Conservation (phyloP, 2,329 filamentous ascomycete genomes). For the Aspergillus texensis region DNA sequence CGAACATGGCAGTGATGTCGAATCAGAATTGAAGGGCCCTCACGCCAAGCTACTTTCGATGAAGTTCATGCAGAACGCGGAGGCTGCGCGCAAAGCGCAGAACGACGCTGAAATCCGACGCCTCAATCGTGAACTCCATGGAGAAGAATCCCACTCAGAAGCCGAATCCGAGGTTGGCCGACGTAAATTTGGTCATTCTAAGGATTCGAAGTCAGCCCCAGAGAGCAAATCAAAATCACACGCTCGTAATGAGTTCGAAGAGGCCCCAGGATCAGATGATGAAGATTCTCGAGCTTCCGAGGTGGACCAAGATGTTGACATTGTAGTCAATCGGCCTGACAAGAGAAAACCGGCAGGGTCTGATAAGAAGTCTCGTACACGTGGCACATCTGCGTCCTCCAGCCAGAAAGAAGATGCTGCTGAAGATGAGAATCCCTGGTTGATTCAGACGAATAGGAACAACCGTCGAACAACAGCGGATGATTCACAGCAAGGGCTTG, state of each 20-base stretch:
- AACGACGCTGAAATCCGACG: slow-evolving; percentile 77
- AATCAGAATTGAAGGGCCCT: slow-evolving; percentile 44
- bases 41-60: slow-evolving; percentile 75
- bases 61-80: slow-evolving; percentile 93
- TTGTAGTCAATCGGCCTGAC: slow-evolving; percentile 32
- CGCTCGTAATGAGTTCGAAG: slow-evolving; percentile 63
- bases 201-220: slow-evolving; percentile 32
- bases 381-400: slow-evolving; percentile 16
- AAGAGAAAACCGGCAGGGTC: slow-evolving; percentile 19
- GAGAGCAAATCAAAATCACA: slow-evolving; percentile 30
- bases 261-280: slow-evolving; percentile 55
- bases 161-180: slow-evolving; percentile 67
- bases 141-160: slow-evolving; percentile 60
- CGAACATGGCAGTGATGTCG: slow-evolving; percentile 51
- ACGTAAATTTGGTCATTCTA: slow-evolving; percentile 43
- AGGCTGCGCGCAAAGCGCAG: slow-evolving; percentile 72
- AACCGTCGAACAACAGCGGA: slow-evolving; percentile 33
- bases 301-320: slow-evolving; percentile 37
- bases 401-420: slow-evolving; percentile 23
- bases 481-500: slow-evolving; percentile 34
- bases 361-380: slow-evolving; percentile 23
- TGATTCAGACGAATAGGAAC: slow-evolving; percentile 37
- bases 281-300: slow-evolving; percentile 33
- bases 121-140: slow-evolving; percentile 70
- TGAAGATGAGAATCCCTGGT: slow-evolving; percentile 42